Base-by-base conservation (phyloP, 2,329 filamentous ascomycete genomes). In the Tolypocladium guangdongense region DNA sequence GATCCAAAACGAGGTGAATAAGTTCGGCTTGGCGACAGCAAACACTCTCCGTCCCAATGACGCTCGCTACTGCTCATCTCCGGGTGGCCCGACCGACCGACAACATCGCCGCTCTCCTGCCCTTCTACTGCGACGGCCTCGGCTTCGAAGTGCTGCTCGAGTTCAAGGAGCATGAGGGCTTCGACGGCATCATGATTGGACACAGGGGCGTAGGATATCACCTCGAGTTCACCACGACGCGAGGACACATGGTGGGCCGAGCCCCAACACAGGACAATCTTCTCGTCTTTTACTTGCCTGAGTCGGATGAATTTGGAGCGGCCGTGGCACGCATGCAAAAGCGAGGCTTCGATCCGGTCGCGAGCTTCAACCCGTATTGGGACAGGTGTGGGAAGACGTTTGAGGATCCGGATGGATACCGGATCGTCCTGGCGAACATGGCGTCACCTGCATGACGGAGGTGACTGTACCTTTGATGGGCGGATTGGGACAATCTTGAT, bases 371-470 rank as follows among this genome's bases (percentile, higher is more conserved):
- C 55, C 70, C 71, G 7, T 76, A 73, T 53, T 76, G 73, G 72
- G 71, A 74, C 53, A 60, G 62, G 4, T 69, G 64, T 56, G 74
- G 73, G 20, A 71, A 66, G 64, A 74, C 73, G 6, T 71, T 68
- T 62, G 71, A 71, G 52, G 73, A 76, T 59, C 62, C 70, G 11
- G 74, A 76, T 62, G 74, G 73, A 18, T 76, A 72, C 61, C 61
- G 71, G 8, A 60, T 74, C 39, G 73, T 76, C 37, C 59, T 76
- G 36, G 70, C 63, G 27, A 69, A 70, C 33, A 60, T 61, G 56
- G 49, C 41, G 5, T 58, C 52, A 14, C 56, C 47, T 7, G 14
- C 52, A 32, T 52, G 32, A 50, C 32, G 32, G 7, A 22, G 7
- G 12, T 30, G 24, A n/a, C 36, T 3, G 10, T 11, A 7, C 16